Conservation (phyloP, 257 asterid genomes). For the Scutellaria minor region DNA sequence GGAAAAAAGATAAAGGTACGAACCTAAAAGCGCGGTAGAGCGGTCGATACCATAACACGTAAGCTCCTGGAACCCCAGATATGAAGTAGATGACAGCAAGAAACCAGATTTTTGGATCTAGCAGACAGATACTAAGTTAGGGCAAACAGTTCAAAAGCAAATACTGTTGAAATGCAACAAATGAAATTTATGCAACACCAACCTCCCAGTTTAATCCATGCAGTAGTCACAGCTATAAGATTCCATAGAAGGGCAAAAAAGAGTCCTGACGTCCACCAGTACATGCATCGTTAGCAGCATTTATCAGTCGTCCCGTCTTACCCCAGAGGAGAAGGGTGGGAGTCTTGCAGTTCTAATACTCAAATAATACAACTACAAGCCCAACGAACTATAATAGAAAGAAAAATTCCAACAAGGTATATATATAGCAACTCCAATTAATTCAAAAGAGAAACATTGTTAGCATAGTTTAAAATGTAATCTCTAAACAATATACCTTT, state of each 20-base stretch:
- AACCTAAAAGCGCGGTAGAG: constrained; percentile 95
- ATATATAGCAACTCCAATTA: background rate
- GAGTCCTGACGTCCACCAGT: constrained; percentile 65
- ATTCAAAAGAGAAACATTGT: no score
- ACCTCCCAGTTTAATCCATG: constrained; percentile 94
- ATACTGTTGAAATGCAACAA: constrained; percentile 2
- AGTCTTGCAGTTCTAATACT: background rate
- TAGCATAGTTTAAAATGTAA: no score
- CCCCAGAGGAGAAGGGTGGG: constrained; percentile 8
- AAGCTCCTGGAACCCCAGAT: constrained; percentile 95
- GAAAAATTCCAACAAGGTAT: constrained; percentile 7
- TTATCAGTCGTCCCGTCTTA: constrained; percentile 1
- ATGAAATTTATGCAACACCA: constrained; percentile 25
- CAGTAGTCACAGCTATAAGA: constrained; percentile 81
- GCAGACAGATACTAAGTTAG: constrained; percentile 37
- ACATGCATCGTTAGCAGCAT: constrained; percentile 32
- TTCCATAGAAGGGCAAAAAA: constrained; percentile 78
- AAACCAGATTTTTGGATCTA: constrained; percentile 74
- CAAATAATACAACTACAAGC: constrained; percentile 1
- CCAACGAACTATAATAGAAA: constrained; percentile 5
- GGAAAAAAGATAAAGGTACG: constrained; percentile 10
- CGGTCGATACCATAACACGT: constrained; percentile 94
- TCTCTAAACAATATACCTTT: no score
- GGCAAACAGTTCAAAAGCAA: constrained; percentile 1
- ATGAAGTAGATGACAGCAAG: constrained; percentile 93